A percentile compares a stretch with the other conserved stretches of the same genome.
These are phyloP conservation scores for Claviceps pusilla DNA, from an alignment of 2,329 filamentous ascomycete species.

Conservation along the genomic window DNA sequence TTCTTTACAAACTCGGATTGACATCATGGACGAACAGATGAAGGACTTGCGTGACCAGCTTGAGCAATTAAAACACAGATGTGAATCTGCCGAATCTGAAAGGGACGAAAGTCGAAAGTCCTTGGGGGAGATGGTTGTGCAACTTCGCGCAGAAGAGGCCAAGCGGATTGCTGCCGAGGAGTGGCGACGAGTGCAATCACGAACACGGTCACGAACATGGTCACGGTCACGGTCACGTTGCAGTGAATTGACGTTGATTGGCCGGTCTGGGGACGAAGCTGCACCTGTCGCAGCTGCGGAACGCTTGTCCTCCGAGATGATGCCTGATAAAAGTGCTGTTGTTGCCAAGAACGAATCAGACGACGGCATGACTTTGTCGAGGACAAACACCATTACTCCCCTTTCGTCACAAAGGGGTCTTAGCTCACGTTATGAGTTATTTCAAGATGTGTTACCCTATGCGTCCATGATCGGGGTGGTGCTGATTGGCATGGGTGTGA, in stretches of 20 bases:
- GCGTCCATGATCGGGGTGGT: constrained; percentile 73
- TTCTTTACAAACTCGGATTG: constrained; percentile 50
- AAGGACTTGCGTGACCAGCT: constrained; percentile 66
- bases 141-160: constrained; percentile 55
- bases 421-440: constrained; percentile 27
- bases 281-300: neutral
- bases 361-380: constrained; percentile 30
- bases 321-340: constrained; percentile 7
- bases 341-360: constrained; percentile 19
- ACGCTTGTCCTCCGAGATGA: neutral
- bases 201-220: neutral
- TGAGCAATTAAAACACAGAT: constrained; percentile 59
- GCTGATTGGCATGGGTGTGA: constrained; percentile 64
- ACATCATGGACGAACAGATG: constrained; percentile 66
- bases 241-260: constrained; percentile 1
- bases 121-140: constrained; percentile 75
- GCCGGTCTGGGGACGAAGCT: constrained; percentile 1
- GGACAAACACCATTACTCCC: constrained; percentile 35
- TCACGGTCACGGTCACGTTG: constrained; percentile 13
- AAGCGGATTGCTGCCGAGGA: constrained; percentile 28
- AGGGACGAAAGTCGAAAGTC: constrained; percentile 56
- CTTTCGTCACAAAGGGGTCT: constrained; percentile 24
- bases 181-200: constrained; percentile 14
- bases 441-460: constrained; percentile 50
- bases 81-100: constrained; percentile 68